Percentiles rank a stretch among this genome's conserved stretches.
Conservation (phyloP, 1,284 basidiomycete species). For the Sphagnurus paluster region DNA sequence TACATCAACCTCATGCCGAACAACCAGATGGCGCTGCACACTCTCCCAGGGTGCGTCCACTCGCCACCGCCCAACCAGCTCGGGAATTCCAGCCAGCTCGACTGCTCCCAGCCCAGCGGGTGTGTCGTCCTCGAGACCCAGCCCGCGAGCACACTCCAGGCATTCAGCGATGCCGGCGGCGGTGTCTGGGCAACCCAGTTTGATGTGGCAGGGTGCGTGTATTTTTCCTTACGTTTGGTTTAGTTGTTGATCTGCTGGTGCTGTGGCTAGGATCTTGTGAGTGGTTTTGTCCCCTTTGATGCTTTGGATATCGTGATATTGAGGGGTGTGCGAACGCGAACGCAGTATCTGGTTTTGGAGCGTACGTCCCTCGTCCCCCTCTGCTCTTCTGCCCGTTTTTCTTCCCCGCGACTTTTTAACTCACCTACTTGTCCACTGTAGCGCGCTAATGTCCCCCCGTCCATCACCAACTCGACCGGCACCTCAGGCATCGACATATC, state of each 20-base stretch:
- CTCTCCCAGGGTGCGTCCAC: conserved; percentile 35
- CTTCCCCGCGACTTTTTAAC: no score
- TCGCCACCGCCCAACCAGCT: conserved; percentile 32
- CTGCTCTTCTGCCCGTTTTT: no score
- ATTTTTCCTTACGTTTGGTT: background rate
- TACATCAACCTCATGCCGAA: conserved; percentile 41
- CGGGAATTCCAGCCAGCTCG: conserved; percentile 33
- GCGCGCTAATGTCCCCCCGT: conserved; percentile 43
- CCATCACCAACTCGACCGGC: conserved; percentile 32
- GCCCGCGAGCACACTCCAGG: conserved; percentile 51
- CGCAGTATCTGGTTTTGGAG: conserved; percentile 74
- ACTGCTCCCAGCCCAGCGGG: conserved; percentile 48
- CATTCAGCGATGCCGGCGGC: conserved; percentile 58
- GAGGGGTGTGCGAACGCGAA: no score
- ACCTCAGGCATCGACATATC: conserved; percentile 48
- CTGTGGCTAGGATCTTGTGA: conserved; percentile 24
- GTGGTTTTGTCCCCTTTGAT: background rate
- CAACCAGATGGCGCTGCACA: conserved; percentile 49
- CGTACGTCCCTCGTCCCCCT: no score
- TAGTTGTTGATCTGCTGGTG: background rate
- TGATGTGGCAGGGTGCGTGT: conserved; percentile 50
- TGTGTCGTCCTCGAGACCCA: conserved; percentile 55
- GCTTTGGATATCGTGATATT: no score
- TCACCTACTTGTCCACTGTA: conserved; percentile 26
- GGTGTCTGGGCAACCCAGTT: conserved; percentile 68